Percentiles rank a stretch among this genome's conserved stretches.
These are phyloP conservation scores for Ciborinia camelliae DNA, from an alignment of 2,329 filamentous ascomycete species.

Conservation along the genomic window DNA sequence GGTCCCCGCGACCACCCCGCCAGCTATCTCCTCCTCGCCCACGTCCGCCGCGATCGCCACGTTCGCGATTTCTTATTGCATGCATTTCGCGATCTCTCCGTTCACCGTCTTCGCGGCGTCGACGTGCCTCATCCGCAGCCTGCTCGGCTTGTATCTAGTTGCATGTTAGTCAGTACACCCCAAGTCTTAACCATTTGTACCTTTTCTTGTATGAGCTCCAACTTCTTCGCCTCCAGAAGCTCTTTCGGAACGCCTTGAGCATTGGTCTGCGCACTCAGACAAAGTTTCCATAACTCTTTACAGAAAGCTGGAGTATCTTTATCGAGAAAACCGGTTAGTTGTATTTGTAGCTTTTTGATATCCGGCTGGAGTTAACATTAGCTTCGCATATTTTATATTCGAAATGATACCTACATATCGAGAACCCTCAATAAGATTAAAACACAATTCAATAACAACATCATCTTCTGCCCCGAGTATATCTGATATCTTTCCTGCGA, in stretches of 20 bases:
- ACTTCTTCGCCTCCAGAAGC: constrained; percentile 91
- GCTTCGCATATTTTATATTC: constrained; percentile 22
- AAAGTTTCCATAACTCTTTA: constrained; percentile 88
- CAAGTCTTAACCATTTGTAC: constrained; percentile 46
- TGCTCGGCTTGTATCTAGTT: constrained; percentile 75
- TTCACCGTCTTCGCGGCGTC: constrained; percentile 67
- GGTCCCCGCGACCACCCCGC: constrained; percentile 46
- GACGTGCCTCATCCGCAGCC: constrained; percentile 70
- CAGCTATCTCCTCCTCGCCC: constrained; percentile 45
- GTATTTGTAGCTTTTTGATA: constrained; percentile 92
- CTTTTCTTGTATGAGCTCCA: constrained; percentile 93
- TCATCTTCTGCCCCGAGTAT: constrained; percentile 94
- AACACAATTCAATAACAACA: constrained; percentile 84
- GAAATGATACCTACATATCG: constrained; percentile 61
- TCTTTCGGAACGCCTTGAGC: constrained; percentile 92
- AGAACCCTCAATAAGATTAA: constrained; percentile 66
- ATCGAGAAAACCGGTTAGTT: constrained; percentile 91
- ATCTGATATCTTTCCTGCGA: constrained; percentile 79
- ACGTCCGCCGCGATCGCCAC: constrained; percentile 46
- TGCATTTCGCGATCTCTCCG: constrained; percentile 69
- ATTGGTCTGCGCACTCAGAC: constrained; percentile 83
- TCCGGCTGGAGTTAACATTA: constrained; percentile 64
- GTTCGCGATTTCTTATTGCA: constrained; percentile 63
- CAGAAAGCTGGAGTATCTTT: constrained; percentile 87
- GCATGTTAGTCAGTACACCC: constrained; percentile 22